Percentiles rank a stretch among this genome's conserved stretches.
Conservation (phyloP, 75 land plant species). For the Chamaecyparis obtusa region DNA sequence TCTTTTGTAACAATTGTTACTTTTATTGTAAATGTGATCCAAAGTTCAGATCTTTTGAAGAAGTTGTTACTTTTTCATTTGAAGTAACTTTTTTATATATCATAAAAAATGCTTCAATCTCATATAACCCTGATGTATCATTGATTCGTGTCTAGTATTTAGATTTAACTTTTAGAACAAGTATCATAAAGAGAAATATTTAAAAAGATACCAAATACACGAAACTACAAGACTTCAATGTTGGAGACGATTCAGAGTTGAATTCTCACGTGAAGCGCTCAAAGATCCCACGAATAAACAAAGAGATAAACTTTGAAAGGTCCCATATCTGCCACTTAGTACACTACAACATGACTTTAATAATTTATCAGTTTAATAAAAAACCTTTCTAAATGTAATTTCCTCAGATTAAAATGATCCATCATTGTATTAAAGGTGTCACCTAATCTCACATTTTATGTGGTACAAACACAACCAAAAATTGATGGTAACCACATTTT, state of each 20-base stretch:
- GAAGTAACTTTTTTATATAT: too few relatives aligned
- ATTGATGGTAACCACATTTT: background rate
- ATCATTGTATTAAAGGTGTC: background rate
- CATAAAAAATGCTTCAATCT: too few relatives aligned
- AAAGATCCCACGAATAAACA: background rate
- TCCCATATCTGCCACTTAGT: background rate
- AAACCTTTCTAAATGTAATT: background rate
- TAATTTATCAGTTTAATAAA: background rate
- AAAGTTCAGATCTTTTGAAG: too few relatives aligned
- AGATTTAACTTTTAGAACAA: background rate
- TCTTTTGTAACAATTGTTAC: too few relatives aligned
- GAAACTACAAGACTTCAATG: too few relatives aligned
- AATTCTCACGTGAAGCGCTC: too few relatives aligned
- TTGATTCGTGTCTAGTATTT: too few relatives aligned
- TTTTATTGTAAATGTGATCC: too few relatives aligned
- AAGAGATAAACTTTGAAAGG: too few relatives aligned
- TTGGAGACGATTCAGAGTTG: background rate
- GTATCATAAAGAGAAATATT: background rate
- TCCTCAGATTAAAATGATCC: background rate
- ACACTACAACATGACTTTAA: background rate
- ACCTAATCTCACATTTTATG: background rate
- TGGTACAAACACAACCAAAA: background rate
- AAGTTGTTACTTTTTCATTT: too few relatives aligned
- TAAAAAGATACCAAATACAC: background rate
- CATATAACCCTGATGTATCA: too few relatives aligned